Evolutionary conservation across 306 rosid species (phyloP), one percentile per base, ranked within the genome.

Genomic region (Pterocarpus santalinus): DNA sequence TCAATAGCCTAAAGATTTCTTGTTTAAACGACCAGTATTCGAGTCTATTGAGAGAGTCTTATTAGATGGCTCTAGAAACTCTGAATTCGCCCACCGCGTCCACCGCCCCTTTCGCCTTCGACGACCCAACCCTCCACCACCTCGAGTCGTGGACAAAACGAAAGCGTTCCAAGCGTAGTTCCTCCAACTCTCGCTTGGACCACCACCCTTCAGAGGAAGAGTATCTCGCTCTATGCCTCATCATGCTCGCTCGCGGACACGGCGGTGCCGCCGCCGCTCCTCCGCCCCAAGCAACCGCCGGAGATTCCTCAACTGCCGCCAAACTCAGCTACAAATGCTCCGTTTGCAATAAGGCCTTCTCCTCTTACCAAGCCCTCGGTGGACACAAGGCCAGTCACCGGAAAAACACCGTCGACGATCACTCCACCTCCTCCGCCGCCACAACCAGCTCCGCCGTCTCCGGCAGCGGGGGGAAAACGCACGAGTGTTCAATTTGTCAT

Each of bases 381-480:
- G 98, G 99, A 14, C 99, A 95, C 85, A 95, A 95, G 84, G 97
- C 99, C 51, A 93, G 98, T 72, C 99, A 95, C 76, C 80, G 99
- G 6, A 93, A 92, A 82, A 88, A 73, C 14, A 36, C 86, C n/a
- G 81, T 16, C 0, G 97, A 90, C 7, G 94, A 91, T 14, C 96
- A 86, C 0, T 80, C 92, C n/a, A 61, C 93, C 3, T 87, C 97
- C 5, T 84, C 92, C 2, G 81, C 89, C 15, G 82, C 87, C n/a
- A 84, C 92, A 5, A 83, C 89, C 5, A 81, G 83, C n/a, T 61
- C 92, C 17, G 63, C 46, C 52, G 39, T 77, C 7, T 84, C 87
- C 13, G 35, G 77, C 56, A 88, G 85, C 7, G 81, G 90, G 0
- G 93, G 80, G 3, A 90, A 69, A 82, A 44, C 87, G 16, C 98